Base-by-base conservation (phyloP, 73 alveolate genomes). In the Symbiodinium pilosum region DNA sequence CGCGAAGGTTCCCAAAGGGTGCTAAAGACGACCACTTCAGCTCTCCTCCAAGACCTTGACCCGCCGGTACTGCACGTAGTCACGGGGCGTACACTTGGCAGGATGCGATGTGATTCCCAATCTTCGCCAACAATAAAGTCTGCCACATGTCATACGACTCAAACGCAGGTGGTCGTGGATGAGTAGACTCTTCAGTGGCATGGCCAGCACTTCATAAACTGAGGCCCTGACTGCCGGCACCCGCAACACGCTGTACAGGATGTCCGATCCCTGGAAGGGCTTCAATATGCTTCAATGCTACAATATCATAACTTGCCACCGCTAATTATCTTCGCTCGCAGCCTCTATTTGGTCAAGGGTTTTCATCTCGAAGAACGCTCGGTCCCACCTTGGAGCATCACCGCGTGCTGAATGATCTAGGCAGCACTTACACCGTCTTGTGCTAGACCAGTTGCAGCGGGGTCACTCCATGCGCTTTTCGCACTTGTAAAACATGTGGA, bases 61-160 rank as follows among this genome's bases (percentile, higher is more conserved):
- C 43, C 98, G 92, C 56, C 98, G 98, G 92, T 93, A 93, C 98
- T 93, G 98, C 69, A 93, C 86, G 51, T 77, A 93, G 92, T 93
- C 98, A 40, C 97, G 97, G 12, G 89, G 81, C 32, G 97, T 42
- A 40, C 44, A 69, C 97, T 91, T 56, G 40, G 96, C 88, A 30
- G 36, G 59, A 47, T 6, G 6, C 59, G 6, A 14, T 6, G 21
- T 14, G 6, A 14, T 14, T 47, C 59, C 59, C 6, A 9, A 14
- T 14, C 14, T 6, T 14, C 59, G 6, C 6, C 14, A 6, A 47
- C 14, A 14, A 14, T 47, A 47, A n/a, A n/a, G n/a, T n/a, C n/a
- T n/a, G n/a, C n/a, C n/a, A n/a, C n/a, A n/a, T n/a, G n/a, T n/a
- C 14, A 14, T 14, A 47, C 14, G 59, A 47, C 59, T 6, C 14